Conservation (phyloP, 257 asterid species). For the Ilex asprella region DNA sequence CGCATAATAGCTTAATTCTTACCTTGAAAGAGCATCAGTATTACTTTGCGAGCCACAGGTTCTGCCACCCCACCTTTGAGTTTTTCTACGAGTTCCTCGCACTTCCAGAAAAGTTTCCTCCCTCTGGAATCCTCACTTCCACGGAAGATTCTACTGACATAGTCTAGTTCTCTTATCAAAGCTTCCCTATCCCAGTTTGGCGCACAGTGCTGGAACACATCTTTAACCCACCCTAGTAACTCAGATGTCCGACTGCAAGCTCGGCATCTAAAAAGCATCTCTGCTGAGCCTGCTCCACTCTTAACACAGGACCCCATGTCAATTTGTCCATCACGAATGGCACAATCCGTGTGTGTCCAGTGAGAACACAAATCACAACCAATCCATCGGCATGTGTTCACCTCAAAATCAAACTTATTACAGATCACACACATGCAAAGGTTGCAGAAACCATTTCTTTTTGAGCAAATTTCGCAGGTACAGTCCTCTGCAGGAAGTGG, state of each 20-base stretch:
- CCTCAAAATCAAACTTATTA: slow-evolving; percentile 91
- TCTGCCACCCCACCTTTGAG: slow-evolving; percentile 65
- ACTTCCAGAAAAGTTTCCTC: slow-evolving; percentile 67
- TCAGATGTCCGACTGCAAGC: slow-evolving; percentile 89
- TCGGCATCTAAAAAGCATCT: slow-evolving; percentile 82
- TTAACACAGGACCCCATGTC: slow-evolving; percentile 70
- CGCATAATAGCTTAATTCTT: slow-evolving; percentile 3
- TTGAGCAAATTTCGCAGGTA: slow-evolving; percentile 71
- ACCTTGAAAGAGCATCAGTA: slow-evolving; percentile 86
- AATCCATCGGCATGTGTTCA: slow-evolving; percentile 91
- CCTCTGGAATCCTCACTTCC: slow-evolving; percentile 84
- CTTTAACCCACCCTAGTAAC: slow-evolving; percentile 92
- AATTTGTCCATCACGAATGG: slow-evolving; percentile 75
- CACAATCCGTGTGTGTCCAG: slow-evolving; percentile 99
- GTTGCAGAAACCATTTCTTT: slow-evolving; percentile 88
- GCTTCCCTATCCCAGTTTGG: slow-evolving; percentile 93
- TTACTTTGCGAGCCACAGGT: slow-evolving; percentile 52
- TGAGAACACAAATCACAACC: slow-evolving; percentile 95
- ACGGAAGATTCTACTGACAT: slow-evolving; percentile 75
- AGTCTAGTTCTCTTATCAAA: slow-evolving; percentile 77
- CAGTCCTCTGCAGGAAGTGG: slow-evolving; percentile 83
- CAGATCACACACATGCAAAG: slow-evolving; percentile 96
- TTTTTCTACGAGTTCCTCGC: slow-evolving; percentile 77
- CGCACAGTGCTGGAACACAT: slow-evolving; percentile 90
- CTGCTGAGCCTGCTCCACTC: slow-evolving; percentile 55